Conservation (phyloP, 2,329 filamentous ascomycete genomes). For the Cordyceps farinosa region DNA sequence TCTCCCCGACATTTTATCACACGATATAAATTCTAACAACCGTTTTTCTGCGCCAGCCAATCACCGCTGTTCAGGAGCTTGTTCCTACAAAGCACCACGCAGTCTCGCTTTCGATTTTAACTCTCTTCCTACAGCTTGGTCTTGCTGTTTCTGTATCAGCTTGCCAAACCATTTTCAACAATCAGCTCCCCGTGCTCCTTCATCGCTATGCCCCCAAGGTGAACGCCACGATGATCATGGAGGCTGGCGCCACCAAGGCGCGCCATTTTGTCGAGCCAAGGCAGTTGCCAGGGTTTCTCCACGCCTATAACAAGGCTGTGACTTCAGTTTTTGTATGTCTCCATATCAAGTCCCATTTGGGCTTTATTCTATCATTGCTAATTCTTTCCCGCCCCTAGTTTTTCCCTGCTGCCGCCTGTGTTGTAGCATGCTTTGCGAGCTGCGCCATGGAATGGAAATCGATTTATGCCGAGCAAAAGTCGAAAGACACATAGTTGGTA, state of each 20-base stretch:
- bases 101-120: background rate
- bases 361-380: no score
- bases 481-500: no score
- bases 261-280: background rate
- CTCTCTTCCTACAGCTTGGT: conserved; percentile 13
- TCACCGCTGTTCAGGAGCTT: conserved; percentile 16
- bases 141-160: conserved; percentile 9
- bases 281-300: conserved; percentile 1
- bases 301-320: conserved; percentile 9
- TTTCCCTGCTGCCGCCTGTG: no score
- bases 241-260: conserved; percentile 7
- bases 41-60: background rate
- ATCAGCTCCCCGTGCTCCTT: background rate
- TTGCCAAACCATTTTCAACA: conserved; percentile 7
- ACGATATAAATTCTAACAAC: no score
- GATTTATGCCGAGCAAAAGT: no score
- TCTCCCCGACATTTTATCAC: no score
- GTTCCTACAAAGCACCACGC: background rate
- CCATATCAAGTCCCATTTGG: no score
- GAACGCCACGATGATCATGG: background rate
- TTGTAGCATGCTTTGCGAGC: no score
- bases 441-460: no score
- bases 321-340: conserved; percentile 1
- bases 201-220: background rate
- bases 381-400: no score